Evolutionary conservation across 768 basidiomycete genomes (phyloP).

Genomic region (Amanita jacksonii): DNA sequence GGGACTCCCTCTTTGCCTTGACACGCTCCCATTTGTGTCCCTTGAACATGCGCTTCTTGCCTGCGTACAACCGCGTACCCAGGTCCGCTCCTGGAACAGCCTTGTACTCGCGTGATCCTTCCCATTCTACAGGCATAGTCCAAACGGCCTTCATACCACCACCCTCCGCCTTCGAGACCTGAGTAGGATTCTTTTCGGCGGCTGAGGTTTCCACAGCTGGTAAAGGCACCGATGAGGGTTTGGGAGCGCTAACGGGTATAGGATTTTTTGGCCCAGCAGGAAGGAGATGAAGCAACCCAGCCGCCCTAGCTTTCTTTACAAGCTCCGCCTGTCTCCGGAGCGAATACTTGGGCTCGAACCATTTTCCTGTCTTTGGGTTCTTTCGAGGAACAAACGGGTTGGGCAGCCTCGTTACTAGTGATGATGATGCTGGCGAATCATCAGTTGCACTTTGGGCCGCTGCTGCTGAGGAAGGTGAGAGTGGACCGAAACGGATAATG

Average conservation of each 20-base stretch:
- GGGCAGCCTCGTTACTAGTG: slow-evolving; percentile 23
- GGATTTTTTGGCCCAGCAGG: slow-evolving; percentile 57
- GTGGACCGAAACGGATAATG: slow-evolving; percentile 26
- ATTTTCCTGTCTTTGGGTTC: slow-evolving; percentile 51
- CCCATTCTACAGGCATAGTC: slow-evolving; percentile 29
- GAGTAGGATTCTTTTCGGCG: not conserved
- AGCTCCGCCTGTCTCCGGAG: slow-evolving; percentile 71
- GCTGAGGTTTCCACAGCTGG: not conserved
- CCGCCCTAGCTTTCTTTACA: slow-evolving; percentile 56
- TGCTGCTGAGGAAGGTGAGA: too few species aligned
- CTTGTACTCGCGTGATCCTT: slow-evolving; percentile 35
- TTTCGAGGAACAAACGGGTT: slow-evolving; percentile 68
- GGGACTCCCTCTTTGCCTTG: slow-evolving; percentile 34
- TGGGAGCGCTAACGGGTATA: slow-evolving; percentile 13
- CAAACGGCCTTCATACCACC: slow-evolving; percentile 16
- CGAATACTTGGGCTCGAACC: slow-evolving; percentile 65
- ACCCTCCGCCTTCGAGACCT: not conserved
- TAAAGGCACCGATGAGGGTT: not conserved
- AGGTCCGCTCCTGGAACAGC: slow-evolving; percentile 38
- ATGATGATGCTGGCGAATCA: too few species aligned
- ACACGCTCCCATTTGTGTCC: slow-evolving; percentile 81
- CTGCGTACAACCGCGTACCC: slow-evolving; percentile 62
- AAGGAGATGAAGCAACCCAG: slow-evolving; percentile 45
- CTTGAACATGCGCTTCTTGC: slow-evolving; percentile 84
- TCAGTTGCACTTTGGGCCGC: too few species aligned